These are phyloP conservation scores for Arachis stenosperma DNA, from an alignment of 306 rosid genomes.

Conservation along the genomic window DNA sequence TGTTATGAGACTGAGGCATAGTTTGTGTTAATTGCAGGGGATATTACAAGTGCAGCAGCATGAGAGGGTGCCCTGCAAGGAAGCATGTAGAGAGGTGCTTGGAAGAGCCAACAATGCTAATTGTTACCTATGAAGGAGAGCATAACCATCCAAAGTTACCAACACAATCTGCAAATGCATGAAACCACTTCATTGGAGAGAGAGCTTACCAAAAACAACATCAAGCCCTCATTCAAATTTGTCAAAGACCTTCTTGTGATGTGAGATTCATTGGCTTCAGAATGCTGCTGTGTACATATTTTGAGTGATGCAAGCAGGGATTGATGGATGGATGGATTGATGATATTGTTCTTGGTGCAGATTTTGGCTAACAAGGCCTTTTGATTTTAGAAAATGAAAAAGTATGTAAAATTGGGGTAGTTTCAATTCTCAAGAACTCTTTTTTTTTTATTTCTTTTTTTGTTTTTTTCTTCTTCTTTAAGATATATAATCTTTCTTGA, in stretches of 20 bases:
- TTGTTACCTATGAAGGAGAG: constrained; percentile 96
- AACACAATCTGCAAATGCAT: constrained; percentile 79
- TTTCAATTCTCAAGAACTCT: constrained; percentile 53
- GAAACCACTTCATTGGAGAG: constrained; percentile 16
- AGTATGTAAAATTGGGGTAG: constrained; percentile 59
- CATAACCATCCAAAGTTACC: constrained; percentile 87
- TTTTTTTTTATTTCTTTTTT: constrained; percentile 34
- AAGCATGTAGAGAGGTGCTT: constrained; percentile 97
- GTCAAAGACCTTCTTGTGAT: constrained; percentile 34
- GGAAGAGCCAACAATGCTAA: constrained; percentile 94
- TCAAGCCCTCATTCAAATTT: constrained; percentile 38
- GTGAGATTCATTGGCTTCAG: constrained; percentile 51
- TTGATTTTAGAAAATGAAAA: constrained; percentile 49
- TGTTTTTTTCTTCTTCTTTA: no score
- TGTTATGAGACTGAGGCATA: constrained; percentile 31
- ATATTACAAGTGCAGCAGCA: constrained; percentile 99
- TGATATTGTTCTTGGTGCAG: constrained; percentile 40
- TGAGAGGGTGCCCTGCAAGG: constrained; percentile 99
- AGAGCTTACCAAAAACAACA: constrained; percentile 44
- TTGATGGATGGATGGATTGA: no score
- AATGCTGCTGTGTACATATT: constrained; percentile 77
- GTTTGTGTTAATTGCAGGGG: constrained; percentile 63
- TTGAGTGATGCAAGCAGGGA: constrained; percentile 56
- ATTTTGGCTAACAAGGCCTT: constrained; percentile 48
- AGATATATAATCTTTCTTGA: constrained; percentile 29